These are phyloP conservation scores for Aureobasidium lini DNA, from an alignment of 2,329 filamentous ascomycete species.

Conservation along the genomic window DNA sequence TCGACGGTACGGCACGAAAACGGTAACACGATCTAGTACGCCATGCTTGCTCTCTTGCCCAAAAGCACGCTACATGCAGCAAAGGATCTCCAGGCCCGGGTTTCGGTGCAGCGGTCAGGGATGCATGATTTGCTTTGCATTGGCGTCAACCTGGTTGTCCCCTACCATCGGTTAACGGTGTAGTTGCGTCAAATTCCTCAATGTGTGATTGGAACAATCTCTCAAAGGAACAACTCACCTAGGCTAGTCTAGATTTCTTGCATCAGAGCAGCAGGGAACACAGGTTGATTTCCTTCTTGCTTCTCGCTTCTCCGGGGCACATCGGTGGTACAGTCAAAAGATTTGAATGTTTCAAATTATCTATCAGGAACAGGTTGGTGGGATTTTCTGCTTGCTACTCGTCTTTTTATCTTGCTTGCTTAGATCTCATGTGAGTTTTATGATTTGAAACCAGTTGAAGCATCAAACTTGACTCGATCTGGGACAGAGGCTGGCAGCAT, in stretches of 20 bases:
- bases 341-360: slow-evolving; percentile 1
- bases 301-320: slow-evolving; percentile 5
- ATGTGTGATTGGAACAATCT: background rate
- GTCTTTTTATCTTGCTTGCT: background rate
- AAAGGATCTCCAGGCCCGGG: background rate
- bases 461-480: slow-evolving; percentile 6
- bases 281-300: background rate
- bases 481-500: slow-evolving; percentile 7
- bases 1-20: slow-evolving; percentile 1
- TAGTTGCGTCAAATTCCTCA: background rate
- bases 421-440: background rate
- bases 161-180: background rate
- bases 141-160: background rate
- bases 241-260: background rate
- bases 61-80: slow-evolving; percentile 8
- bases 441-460: background rate
- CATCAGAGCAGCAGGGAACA: background rate
- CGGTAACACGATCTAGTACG: slow-evolving; percentile 1
- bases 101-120: slow-evolving; percentile 6
- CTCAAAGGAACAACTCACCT: background rate
- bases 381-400: slow-evolving; percentile 1
- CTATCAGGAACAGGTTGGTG: slow-evolving; percentile 1
- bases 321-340: slow-evolving; percentile 1
- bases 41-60: slow-evolving; percentile 8
- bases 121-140: slow-evolving; percentile 8